phyloP scores from a whole-genome alignment of 2,329 filamentous ascomycete species.

The Cladobotryum protrusum region DNA sequence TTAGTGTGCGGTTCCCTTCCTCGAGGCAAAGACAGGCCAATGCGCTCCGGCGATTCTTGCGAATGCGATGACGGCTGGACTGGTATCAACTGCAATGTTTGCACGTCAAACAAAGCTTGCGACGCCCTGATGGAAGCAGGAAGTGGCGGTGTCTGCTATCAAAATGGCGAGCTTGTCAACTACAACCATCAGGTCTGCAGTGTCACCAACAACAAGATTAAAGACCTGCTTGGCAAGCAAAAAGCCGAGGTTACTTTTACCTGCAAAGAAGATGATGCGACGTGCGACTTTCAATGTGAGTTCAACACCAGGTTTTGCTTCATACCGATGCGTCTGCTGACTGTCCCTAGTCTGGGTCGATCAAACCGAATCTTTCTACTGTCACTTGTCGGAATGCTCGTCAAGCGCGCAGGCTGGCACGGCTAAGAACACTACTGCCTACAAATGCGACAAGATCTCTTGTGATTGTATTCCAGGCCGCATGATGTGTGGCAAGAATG shows the following conservation, averaged over 20 bases:
- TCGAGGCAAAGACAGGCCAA: slow-evolving; percentile 70
- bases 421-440: slow-evolving; percentile 72
- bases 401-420: slow-evolving; percentile 64
- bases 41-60: slow-evolving; percentile 66
- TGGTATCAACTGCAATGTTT: slow-evolving; percentile 98
- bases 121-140: slow-evolving; percentile 79
- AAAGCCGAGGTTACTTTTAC: slow-evolving; percentile 93
- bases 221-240: slow-evolving; percentile 75
- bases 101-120: slow-evolving; percentile 75
- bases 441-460: slow-evolving; percentile 76
- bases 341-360: slow-evolving; percentile 77
- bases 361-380: slow-evolving; percentile 91
- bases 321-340: slow-evolving; percentile 8
- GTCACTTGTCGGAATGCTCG: slow-evolving; percentile 73
- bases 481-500: slow-evolving; percentile 89
- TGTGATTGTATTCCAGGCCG: slow-evolving; percentile 86
- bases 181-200: slow-evolving; percentile 98
- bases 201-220: slow-evolving; percentile 92
- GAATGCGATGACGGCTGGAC: slow-evolving; percentile 89
- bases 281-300: slow-evolving; percentile 93
- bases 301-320: neutral
- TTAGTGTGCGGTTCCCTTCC: slow-evolving; percentile 79
- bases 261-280: slow-evolving; percentile 66
- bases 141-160: slow-evolving; percentile 84
- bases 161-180: slow-evolving; percentile 81